Percentiles rank a stretch among this genome's conserved stretches.
Evolutionary conservation across 805 yeast species (phyloP).

Genomic region (Suhomyces kilbournensis): DNA sequence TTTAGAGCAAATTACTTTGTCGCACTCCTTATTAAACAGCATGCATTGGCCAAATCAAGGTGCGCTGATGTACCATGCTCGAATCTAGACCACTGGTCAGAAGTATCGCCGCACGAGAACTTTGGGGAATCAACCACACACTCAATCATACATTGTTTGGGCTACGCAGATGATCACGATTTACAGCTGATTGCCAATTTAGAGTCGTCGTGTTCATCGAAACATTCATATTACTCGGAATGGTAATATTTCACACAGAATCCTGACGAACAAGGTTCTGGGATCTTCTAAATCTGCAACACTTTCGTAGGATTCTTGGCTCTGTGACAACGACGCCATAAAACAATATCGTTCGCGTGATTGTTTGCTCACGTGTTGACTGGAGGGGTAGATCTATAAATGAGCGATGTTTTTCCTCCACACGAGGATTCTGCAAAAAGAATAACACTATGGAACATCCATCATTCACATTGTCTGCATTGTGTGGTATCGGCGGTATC

Average conservation of each 20-base stretch:
- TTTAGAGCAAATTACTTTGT: not conserved
- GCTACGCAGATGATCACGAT: not conserved
- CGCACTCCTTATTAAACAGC: not conserved
- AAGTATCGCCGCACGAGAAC: not conserved
- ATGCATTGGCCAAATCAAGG: not conserved
- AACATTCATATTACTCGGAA: not conserved
- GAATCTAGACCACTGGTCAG: not conserved
- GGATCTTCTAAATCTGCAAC: not conserved
- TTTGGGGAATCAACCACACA: not conserved
- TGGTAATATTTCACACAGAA: not conserved
- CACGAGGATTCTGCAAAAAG: not conserved
- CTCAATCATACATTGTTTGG: not conserved
- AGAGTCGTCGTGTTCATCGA: not conserved
- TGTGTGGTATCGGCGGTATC: slow-evolving; percentile 66
- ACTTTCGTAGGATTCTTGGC: not conserved
- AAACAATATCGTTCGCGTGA: not conserved
- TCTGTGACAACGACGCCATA: not conserved
- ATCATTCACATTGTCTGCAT: slow-evolving; percentile 65
- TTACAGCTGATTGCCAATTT: not conserved
- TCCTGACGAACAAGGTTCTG: not conserved
- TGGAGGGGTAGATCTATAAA: not conserved
- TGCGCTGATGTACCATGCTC: not conserved
- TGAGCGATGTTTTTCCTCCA: not conserved
- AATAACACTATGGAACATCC: slow-evolving; percentile 63
- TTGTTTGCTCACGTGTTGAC: not conserved